Conservation (phyloP, 768 basidiomycete species). For the Mycena vitilis region DNA sequence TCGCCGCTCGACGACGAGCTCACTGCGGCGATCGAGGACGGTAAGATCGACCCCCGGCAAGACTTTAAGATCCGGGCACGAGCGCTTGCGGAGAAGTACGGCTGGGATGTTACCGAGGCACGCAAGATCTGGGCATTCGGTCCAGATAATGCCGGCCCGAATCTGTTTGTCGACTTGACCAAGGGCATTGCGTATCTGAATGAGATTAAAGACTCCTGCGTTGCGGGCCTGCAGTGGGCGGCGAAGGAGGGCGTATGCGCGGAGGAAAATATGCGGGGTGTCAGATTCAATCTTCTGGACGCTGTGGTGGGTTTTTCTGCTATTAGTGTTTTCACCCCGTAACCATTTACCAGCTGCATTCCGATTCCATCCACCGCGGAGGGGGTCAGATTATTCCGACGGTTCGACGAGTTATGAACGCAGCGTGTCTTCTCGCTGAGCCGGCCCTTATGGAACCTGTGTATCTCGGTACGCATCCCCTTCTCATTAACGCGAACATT, state of each 20-base stretch:
- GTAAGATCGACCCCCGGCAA: slow-evolving; percentile 88
- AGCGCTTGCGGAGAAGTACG: slow-evolving; percentile 93
- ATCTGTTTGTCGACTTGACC: slow-evolving; percentile 96
- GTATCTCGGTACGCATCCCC: slow-evolving; percentile 83
- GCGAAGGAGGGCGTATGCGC: slow-evolving; percentile 96
- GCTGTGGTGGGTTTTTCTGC: slow-evolving; percentile 73
- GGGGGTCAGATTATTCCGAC: slow-evolving; percentile 98
- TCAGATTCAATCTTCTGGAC: slow-evolving; percentile 95
- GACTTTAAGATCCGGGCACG: slow-evolving; percentile 98
- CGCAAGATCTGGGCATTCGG: slow-evolving; percentile 99
- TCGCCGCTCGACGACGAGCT: slow-evolving; percentile 94
- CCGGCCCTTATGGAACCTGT: slow-evolving; percentile 96
- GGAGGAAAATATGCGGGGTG: slow-evolving; percentile 99
- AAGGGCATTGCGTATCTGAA: slow-evolving; percentile 99
- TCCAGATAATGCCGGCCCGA: slow-evolving; percentile 96
- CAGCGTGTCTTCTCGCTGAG: slow-evolving; percentile 92
- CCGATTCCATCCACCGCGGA: slow-evolving; percentile 99
- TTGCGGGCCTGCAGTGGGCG: slow-evolving; percentile 99
- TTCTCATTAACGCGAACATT: no score
- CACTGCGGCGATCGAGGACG: slow-evolving; percentile 89
- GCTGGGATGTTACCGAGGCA: slow-evolving; percentile 99
- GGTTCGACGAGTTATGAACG: slow-evolving; percentile 94
- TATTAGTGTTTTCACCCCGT: not conserved
- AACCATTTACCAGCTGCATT: slow-evolving; percentile 72
- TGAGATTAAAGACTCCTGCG: slow-evolving; percentile 99